Base-by-base conservation (phyloP, 257 asterid genomes). In the Forsythia viridissima region DNA sequence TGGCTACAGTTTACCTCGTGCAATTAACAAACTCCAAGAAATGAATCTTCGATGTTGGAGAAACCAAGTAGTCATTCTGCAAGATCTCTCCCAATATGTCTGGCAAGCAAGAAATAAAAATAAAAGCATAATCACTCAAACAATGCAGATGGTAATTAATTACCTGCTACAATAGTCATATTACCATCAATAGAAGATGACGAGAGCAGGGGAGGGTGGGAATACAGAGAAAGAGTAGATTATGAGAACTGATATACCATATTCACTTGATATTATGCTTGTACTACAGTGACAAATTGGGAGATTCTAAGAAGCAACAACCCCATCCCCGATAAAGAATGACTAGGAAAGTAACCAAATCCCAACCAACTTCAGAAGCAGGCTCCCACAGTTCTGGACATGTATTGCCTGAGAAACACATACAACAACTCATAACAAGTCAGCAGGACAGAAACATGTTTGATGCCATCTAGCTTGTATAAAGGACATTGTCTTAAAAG, bases 331-430 rank as follows among this genome's bases (percentile, higher is more conserved):
- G 2, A 20, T 24, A 61, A 61, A 61, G 37, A 61, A 61, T 21
- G 37, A 3, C 37, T 20, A 24, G 8, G 68, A 9, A 51, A 61
- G 69, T 61, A 21, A 61, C 21, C 69, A 61, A 24, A 61, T 20
- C 37, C 69, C 34, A 61, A 24, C 69, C 38, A 61, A 20, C 69
- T 20, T 61, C 16, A 61, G 36, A 24, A 61, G 4, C 37, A 8
- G 36, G 69, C 69, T 61, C 69, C 69, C 69, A 21, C 69, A 21
- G 37, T 61, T 30, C 69, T 61, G 38, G 70, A 61, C 69, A 61
- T 21, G 38, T 20, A 61, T 61, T 21, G 69, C 36, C 13, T 2
- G 38, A 8, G 36, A 61, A 61, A 61, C 8, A 55, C 5, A n/a
- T 20, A 6, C 8, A 16, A 52, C 37, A 61, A 20, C 69, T 61